A percentile compares a stretch with the other conserved stretches of the same genome.
Evolutionary conservation across 176 grass and related monocot species (phyloP).

Genomic region (Chloris gayana): DNA sequence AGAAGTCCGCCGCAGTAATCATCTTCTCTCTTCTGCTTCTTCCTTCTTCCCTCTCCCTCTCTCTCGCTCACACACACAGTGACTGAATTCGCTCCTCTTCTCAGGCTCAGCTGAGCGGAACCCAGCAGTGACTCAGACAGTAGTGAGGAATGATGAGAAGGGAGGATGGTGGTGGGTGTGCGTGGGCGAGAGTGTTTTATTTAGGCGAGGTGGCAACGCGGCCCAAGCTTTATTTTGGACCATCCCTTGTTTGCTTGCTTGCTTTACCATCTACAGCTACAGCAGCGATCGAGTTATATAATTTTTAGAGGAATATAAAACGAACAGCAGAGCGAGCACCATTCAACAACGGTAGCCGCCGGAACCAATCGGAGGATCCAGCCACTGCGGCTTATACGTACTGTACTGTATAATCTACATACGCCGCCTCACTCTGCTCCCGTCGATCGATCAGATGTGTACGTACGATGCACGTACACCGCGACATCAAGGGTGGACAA

Average conservation of each 20-base stretch:
- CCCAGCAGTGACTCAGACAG: neutral
- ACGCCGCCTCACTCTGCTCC: neutral
- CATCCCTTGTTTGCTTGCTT: constrained; percentile 49
- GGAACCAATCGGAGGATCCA: neutral
- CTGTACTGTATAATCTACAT: neutral
- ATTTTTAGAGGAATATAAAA: too few relatives aligned
- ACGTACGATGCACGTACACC: constrained; percentile 29
- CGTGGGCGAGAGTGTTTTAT: constrained; percentile 48
- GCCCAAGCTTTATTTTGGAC: constrained; percentile 45
- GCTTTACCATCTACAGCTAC: constrained; percentile 1
- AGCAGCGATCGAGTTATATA: neutral
- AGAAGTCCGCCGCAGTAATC: constrained; percentile 83
- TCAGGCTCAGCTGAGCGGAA: constrained; percentile 17
- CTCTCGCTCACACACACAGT: neutral
- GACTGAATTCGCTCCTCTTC: too few relatives aligned
- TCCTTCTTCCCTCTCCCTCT: neutral
- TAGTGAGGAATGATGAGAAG: neutral
- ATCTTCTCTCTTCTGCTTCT: constrained; percentile 32
- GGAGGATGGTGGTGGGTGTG: constrained; percentile 4
- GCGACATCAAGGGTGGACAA: constrained; percentile 23
- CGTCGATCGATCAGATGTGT: neutral
- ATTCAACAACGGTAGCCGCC: neutral
- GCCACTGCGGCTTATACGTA: neutral
- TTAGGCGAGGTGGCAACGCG: constrained; percentile 58
- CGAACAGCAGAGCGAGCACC: too few relatives aligned